phyloP scores from a whole-genome alignment of 164 flowering plant species.

The Dillenia suffruticosa region DNA sequence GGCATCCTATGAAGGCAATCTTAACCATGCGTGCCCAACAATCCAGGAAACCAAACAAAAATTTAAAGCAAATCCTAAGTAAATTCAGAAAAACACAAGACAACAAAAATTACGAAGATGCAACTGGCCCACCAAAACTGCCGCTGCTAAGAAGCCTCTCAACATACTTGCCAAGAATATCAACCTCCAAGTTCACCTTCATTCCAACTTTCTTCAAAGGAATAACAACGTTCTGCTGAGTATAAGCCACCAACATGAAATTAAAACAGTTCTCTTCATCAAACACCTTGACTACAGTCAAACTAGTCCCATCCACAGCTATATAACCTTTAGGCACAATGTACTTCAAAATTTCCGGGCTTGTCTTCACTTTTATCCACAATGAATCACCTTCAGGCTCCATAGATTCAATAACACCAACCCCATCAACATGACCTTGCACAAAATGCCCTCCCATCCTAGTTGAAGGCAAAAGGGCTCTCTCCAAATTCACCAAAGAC shows the following conservation, averaged over 20 bases:
- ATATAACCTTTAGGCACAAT: conserved; percentile 88
- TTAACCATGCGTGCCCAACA: too few relatives aligned
- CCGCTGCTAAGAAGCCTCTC: conserved; percentile 70
- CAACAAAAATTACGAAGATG: conserved; percentile 14
- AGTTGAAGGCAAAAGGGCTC: conserved; percentile 40
- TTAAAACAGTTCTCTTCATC: conserved; percentile 75
- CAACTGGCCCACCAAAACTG: conserved; percentile 40
- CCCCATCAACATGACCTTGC: conserved; percentile 96
- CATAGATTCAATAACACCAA: conserved; percentile 65
- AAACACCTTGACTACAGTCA: conserved; percentile 86
- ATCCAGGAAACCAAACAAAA: too few relatives aligned
- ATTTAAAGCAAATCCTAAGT: too few relatives aligned
- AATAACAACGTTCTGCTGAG: conserved; percentile 83
- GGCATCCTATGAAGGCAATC: too few relatives aligned
- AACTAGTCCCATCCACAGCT: conserved; percentile 90
- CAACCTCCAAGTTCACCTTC: conserved; percentile 93
- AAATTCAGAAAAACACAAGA: conserved; percentile 25
- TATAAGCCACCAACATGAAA: conserved; percentile 87
- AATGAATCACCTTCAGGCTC: conserved; percentile 71
- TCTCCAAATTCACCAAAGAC: conserved; percentile 71
- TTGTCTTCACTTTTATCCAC: conserved; percentile 78
- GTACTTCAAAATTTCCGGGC: conserved; percentile 54
- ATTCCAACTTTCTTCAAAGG: conserved; percentile 83
- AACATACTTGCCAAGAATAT: conserved; percentile 90
- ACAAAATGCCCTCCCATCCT: conserved; percentile 98